Evolutionary conservation across 805 yeast species (phyloP), one percentile per base, ranked within the genome.

Genomic region (Candida koratica): DNA sequence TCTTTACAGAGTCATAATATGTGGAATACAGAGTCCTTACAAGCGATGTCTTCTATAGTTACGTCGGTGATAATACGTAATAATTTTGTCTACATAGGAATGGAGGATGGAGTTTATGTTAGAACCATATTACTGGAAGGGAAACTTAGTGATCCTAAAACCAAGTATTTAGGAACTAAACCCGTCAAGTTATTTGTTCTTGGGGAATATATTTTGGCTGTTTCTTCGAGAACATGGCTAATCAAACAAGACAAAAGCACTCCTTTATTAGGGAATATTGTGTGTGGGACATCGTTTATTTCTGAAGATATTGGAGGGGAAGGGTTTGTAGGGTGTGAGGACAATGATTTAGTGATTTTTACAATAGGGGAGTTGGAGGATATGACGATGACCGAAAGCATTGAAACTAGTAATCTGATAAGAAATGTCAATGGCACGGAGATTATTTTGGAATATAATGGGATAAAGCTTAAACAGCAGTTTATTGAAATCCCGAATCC

Each of bases 31-130:
- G 47, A 84, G 5, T 67, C 84, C 1, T 66, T 81, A 13, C 94
- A 87, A 55, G 81, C 78, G 1, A 55, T 89, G 15, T 70, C 80
- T 25, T 73, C 87, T 3, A 55, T 47, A 28, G 40, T 59, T 20
- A 41, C 55, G 2, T 55, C 65, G 0, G 43, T 63, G 7, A 44
- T 57, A 17, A 45, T 64, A 45, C 34, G 25, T 48, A 38, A 19
- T 5, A 3, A 68, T 20, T 9, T 61, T 40, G 69, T 84, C 8
- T 94, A 88, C 56, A 72, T 87, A 33, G 97, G 97, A 1, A 69
- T 88, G 67, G 71, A 62, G n/a, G 85, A 79, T 55, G 97, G 97
- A 14, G 76, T 89, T 1, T 86, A 82, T 58, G 79, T 80, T 2
- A 64, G 81, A 12, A 73, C 86, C 0, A 58, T 63, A 5, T 26